These are phyloP conservation scores for Saccharomycopsis crataegensis DNA, from an alignment of 1,139 yeast species.

Conservation along the genomic window DNA sequence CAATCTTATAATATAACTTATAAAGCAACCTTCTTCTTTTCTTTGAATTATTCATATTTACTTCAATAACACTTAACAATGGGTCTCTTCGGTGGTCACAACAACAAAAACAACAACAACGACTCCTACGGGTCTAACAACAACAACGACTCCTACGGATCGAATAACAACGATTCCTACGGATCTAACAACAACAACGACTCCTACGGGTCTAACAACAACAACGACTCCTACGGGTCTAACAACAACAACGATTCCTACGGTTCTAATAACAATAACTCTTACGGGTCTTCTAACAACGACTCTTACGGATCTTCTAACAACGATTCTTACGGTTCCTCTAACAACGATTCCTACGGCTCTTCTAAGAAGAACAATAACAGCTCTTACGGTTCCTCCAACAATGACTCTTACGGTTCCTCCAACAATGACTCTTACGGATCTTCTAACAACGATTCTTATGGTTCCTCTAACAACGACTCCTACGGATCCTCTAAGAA, in stretches of 20 bases:
- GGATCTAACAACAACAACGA: slow-evolving; percentile 15
- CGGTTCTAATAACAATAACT: slow-evolving; percentile 16
- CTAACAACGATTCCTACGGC: slow-evolving; percentile 18
- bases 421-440: slow-evolving; percentile 16
- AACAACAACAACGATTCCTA: slow-evolving; percentile 17
- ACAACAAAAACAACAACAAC: slow-evolving; percentile 15
- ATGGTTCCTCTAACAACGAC: slow-evolving; percentile 14
- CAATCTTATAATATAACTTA: too few relatives aligned
- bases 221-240: slow-evolving; percentile 17
- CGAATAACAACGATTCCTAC: slow-evolving; percentile 10
- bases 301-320: slow-evolving; percentile 15
- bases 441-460: slow-evolving; percentile 13
- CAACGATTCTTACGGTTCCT: slow-evolving; percentile 10
- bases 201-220: slow-evolving; percentile 14
- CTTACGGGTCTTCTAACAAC: slow-evolving; percentile 14
- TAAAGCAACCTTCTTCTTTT: too few relatives aligned
- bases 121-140: not conserved
- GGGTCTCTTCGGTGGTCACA: slow-evolving; percentile 18
- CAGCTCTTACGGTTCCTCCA: slow-evolving; percentile 17
- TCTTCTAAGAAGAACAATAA: slow-evolving; percentile 10
- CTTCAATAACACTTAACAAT: slow-evolving; percentile 1
- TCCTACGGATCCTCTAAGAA: slow-evolving; percentile 17
- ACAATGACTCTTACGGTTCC: slow-evolving; percentile 19
- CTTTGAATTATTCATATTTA: too few relatives aligned
- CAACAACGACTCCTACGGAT: slow-evolving; percentile 12